Evolutionary conservation across 2,329 filamentous ascomycete species (phyloP).

Genomic region (Pseudogymnoascus sp.): DNA sequence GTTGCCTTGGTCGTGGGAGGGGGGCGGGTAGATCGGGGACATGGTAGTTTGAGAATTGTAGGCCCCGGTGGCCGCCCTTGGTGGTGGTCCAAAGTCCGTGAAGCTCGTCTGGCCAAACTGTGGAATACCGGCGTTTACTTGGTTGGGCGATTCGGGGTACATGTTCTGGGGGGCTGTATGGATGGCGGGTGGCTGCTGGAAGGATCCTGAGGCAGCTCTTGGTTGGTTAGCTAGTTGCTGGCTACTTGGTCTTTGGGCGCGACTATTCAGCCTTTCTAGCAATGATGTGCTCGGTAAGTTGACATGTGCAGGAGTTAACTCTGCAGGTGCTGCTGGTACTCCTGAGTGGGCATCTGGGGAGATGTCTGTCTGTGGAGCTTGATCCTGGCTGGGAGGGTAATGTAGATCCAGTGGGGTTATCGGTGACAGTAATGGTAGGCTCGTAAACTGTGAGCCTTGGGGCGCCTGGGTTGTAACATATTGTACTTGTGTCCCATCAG

Average conservation of each 20-base stretch:
- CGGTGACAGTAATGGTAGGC: neutral
- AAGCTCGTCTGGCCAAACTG: neutral
- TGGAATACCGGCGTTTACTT: neutral
- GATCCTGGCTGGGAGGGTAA: conserved; percentile 4
- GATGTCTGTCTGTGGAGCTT: neutral
- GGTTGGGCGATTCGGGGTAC: neutral
- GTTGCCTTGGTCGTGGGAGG: conserved; percentile 11
- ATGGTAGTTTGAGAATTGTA: neutral
- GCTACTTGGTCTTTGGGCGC: neutral
- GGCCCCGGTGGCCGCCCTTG: neutral
- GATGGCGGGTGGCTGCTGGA: neutral
- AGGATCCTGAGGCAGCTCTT: neutral
- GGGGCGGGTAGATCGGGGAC: conserved; percentile 15
- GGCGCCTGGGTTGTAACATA: neutral
- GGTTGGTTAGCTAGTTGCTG: neutral
- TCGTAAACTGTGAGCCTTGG: neutral
- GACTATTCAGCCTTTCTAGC: neutral
- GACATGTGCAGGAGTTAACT: neutral
- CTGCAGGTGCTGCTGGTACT: conserved; percentile 7
- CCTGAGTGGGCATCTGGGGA: conserved; percentile 13
- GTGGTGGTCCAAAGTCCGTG: neutral
- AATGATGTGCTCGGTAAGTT: neutral
- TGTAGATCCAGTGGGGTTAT: conserved; percentile 7
- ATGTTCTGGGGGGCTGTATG: neutral
- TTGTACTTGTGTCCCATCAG: neutral